Percentiles rank a stretch among this genome's conserved stretches.
phyloP scores from a whole-genome alignment of 768 basidiomycete species.

The Auriscalpium vulgare region DNA sequence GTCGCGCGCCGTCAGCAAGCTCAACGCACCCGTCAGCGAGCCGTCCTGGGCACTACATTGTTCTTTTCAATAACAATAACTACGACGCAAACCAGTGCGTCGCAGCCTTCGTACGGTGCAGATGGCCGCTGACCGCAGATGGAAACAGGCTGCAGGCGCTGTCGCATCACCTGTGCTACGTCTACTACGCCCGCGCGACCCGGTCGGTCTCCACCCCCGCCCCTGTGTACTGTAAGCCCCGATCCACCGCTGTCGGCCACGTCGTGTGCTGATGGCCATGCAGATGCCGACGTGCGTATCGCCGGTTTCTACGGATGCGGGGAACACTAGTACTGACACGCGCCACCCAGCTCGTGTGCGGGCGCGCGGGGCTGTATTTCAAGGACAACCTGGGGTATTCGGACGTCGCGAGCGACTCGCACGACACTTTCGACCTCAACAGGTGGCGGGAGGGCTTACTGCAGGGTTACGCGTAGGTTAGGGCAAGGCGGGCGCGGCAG shows the following conservation, averaged over 20 bases:
- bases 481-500: no score
- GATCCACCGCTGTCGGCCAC: not conserved
- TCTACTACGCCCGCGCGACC: conserved; percentile 48
- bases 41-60: conserved; percentile 49
- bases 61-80: conserved; percentile 28
- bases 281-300: conserved; percentile 48
- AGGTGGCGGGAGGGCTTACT: conserved; percentile 8
- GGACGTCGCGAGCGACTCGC: conserved; percentile 1
- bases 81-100: conserved; percentile 22
- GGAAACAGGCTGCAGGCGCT: conserved; percentile 36
- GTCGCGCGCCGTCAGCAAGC: not conserved
- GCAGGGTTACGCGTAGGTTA: no score
- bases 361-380: conserved; percentile 46
- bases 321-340: not conserved
- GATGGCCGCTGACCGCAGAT: not conserved
- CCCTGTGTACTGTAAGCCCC: conserved; percentile 45
- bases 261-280: not conserved
- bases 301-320: no score
- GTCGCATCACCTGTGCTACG: conserved; percentile 43
- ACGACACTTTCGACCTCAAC: not conserved
- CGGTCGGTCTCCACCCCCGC: conserved; percentile 52
- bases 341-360: conserved; percentile 40
- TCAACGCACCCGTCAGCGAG: conserved; percentile 31
- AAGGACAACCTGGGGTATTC: conserved; percentile 17
- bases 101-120: not conserved